Evolutionary conservation across 352 stramenopile genomes (phyloP).

Genomic region (Globisporangium spiculum): DNA sequence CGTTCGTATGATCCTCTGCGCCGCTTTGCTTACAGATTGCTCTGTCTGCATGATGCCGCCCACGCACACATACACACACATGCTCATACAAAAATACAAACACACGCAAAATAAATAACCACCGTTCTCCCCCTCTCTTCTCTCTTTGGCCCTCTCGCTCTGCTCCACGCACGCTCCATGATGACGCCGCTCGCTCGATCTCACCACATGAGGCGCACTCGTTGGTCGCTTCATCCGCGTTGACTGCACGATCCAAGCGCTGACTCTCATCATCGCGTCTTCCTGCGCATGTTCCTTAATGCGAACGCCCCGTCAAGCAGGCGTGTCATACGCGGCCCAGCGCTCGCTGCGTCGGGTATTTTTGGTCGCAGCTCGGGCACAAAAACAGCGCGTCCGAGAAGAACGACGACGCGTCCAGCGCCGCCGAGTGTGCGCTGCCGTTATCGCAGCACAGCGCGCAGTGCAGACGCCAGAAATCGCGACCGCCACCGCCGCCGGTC

Average conservation of each 20-base stretch:
- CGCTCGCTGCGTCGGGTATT: constrained; percentile 76
- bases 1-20: background rate
- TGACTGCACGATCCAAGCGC: background rate
- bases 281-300: background rate
- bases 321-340: constrained; percentile 42
- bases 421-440: constrained; percentile 27
- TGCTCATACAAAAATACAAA: constrained; percentile 1
- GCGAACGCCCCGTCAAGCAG: too few species aligned
- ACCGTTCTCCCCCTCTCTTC: background rate
- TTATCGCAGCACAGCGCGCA: constrained; percentile 61
- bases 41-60: background rate
- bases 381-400: constrained; percentile 61
- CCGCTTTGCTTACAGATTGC: too few species aligned
- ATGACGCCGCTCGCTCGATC: too few species aligned
- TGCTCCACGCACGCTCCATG: too few species aligned
- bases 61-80: background rate
- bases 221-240: background rate
- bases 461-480: constrained; percentile 36
- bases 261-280: constrained; percentile 10
- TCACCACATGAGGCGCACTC: too few species aligned
- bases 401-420: constrained; percentile 19
- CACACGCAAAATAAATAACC: constrained; percentile 29
- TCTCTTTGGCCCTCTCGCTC: too few species aligned
- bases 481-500: background rate
- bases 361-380: constrained; percentile 67